phyloP scores from a whole-genome alignment of 805 yeast genomes.

The Debaryomyces prosopidis region DNA sequence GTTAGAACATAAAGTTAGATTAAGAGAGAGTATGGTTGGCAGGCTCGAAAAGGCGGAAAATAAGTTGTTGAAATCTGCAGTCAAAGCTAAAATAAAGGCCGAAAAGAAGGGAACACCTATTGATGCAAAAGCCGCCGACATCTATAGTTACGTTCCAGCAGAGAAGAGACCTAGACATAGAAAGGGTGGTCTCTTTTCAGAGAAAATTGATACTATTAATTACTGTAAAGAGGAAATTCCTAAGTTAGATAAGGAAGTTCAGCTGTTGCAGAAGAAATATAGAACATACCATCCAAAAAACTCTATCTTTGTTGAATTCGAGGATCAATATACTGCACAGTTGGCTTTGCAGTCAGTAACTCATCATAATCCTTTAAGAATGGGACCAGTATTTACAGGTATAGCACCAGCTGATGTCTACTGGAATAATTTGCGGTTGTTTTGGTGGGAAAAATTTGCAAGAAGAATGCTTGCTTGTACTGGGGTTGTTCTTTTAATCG shows the following conservation, averaged over 20 bases:
- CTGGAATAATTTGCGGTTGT: slow-evolving; percentile 74
- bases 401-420: slow-evolving; percentile 61
- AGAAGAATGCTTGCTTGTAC: slow-evolving; percentile 54
- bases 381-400: slow-evolving; percentile 63
- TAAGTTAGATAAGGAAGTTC: slow-evolving; percentile 55
- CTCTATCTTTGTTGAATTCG: slow-evolving; percentile 77
- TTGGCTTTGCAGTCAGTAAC: slow-evolving; percentile 63
- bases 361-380: slow-evolving; percentile 65
- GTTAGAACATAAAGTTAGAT: slow-evolving; percentile 54
- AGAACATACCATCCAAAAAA: slow-evolving; percentile 62
- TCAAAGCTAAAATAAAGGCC: slow-evolving; percentile 61
- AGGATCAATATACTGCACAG: slow-evolving; percentile 73
- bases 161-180: slow-evolving; percentile 67
- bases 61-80: slow-evolving; percentile 56
- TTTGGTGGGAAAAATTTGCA: slow-evolving; percentile 74
- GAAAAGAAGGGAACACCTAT: slow-evolving; percentile 61
- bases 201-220: slow-evolving; percentile 63
- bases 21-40: slow-evolving; percentile 59
- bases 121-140: slow-evolving; percentile 41
- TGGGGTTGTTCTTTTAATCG: slow-evolving; percentile 56
- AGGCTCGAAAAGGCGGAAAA: slow-evolving; percentile 70
- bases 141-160: slow-evolving; percentile 59
- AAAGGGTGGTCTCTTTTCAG: slow-evolving; percentile 42
- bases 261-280: slow-evolving; percentile 52
- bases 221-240: slow-evolving; percentile 60